Evolutionary conservation across 2,329 filamentous ascomycete genomes (phyloP).

Genomic region (Arthrinium phaeospermum): DNA sequence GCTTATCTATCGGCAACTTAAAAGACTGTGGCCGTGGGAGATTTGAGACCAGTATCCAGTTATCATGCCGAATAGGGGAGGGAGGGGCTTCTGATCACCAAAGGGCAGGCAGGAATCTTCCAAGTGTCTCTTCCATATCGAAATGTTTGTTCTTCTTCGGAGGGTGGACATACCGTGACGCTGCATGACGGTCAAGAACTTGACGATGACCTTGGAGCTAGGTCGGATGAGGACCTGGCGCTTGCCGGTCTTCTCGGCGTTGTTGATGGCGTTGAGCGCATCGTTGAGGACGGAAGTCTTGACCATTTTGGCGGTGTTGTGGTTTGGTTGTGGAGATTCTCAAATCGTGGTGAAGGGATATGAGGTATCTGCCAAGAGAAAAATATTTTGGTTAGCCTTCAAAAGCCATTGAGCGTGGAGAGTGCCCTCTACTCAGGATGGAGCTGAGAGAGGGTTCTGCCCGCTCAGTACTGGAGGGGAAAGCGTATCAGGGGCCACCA

Average conservation of each 20-base stretch:
- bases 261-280: conserved; percentile 99
- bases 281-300: conserved; percentile 99
- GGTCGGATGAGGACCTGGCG: conserved; percentile 98
- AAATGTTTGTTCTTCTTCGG: neutral
- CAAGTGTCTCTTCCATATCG: neutral
- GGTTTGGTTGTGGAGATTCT: conserved; percentile 69
- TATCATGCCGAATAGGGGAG: conserved; percentile 87
- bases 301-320: conserved; percentile 85
- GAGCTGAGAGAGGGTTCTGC: conserved; percentile 67
- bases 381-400: conserved; percentile 63
- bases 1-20: conserved; percentile 99
- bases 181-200: conserved; percentile 99
- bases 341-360: conserved; percentile 66
- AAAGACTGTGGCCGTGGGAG: conserved; percentile 93
- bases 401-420: conserved; percentile 67
- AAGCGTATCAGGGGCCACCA: conserved; percentile 60
- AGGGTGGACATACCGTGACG: conserved; percentile 81
- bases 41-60: conserved; percentile 95
- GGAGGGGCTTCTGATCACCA: neutral
- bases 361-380: conserved; percentile 66
- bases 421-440: conserved; percentile 63
- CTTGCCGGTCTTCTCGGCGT: conserved; percentile 99
- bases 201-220: conserved; percentile 99
- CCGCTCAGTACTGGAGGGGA: conserved; percentile 69
- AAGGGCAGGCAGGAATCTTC: conserved; percentile 15